phyloP scores from a whole-genome alignment of 1,284 basidiomycete species.

The Leccinum fallax region DNA sequence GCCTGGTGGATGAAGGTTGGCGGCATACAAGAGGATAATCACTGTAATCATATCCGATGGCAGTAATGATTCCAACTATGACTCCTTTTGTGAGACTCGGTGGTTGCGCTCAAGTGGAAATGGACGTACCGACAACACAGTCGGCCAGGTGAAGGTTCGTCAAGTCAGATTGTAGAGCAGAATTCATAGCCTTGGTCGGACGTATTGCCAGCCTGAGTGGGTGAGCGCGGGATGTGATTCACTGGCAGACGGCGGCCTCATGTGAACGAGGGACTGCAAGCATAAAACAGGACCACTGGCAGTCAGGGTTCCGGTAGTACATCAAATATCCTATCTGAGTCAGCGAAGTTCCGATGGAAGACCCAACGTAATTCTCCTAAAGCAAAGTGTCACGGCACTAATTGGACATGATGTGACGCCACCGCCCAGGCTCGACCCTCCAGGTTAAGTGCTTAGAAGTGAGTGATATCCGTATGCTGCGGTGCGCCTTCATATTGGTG shows the following conservation, averaged over 20 bases:
- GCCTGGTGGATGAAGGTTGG: neutral
- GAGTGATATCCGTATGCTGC: neutral
- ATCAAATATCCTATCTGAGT: neutral
- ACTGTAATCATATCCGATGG: conserved; percentile 16
- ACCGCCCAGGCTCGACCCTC: neutral
- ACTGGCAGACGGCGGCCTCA: neutral
- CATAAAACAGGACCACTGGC: neutral
- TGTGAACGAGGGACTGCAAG: neutral
- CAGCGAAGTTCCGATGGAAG: neutral
- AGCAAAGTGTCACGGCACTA: neutral
- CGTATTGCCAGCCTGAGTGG: neutral
- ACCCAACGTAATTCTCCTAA: neutral
- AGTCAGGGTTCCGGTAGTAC: neutral
- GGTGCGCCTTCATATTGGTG: neutral
- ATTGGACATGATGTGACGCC: neutral
- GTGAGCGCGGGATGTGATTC: neutral
- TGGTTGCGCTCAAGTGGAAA: neutral
- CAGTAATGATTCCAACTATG: conserved; percentile 6
- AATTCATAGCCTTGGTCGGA: neutral
- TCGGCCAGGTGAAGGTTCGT: neutral
- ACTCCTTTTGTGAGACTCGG: neutral
- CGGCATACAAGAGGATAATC: neutral
- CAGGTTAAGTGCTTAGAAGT: neutral
- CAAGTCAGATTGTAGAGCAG: neutral
- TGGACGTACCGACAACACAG: conserved; percentile 1